Evolutionary conservation across 176 grass and related monocot species (phyloP), one percentile per base, ranked within the genome.

Genomic region (Aegilops tauschii): DNA sequence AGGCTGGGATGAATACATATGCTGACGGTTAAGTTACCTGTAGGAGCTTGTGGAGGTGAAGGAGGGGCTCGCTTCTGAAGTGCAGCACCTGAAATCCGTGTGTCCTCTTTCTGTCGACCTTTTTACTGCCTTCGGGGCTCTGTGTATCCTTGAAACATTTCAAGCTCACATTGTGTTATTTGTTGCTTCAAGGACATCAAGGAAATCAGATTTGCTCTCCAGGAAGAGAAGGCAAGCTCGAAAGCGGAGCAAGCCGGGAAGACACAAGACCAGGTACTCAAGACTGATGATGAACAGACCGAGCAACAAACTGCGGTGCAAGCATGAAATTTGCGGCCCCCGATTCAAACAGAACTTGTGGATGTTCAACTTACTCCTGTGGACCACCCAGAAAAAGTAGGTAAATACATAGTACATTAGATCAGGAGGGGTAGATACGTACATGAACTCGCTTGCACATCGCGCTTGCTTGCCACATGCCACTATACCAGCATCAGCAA

Each of bases 41-140:
- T 49, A 96, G 94, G 94, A 96, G 52, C 82, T 96, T 73, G 49
- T 69, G 21, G 88, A 70, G 77, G 83, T 90, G 47, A 89, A 92
- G 50, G 87, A 83, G 54, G 85, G 73, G 34, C 83, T 92, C 27
- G 59, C 39, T 36, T 78, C 78, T 64, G 94, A 97, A 66, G 56
- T 92, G 30, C 67, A 90, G 29, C 92, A 87, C 56, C 82, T 97
- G 72, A 94, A 89, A 97, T 83, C 49, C n/a, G 92, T 90, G 5
- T 25, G 75, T 37, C 13, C 1, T 72, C 62, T 81, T 32, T 89
- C 75, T 67, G 9, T 14, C 3, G 12, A 34, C 14, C 17, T 2
- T 23, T 4, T 82, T 1, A 18, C 16, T 1, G 27, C 3, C 9
- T 65, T 87, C 50, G 42, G 42, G 62, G 31, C 23, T 21, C 9